These are phyloP conservation scores for Peribolospora kevripleyi DNA, from an alignment of 768 basidiomycete species.

Conservation along the genomic window DNA sequence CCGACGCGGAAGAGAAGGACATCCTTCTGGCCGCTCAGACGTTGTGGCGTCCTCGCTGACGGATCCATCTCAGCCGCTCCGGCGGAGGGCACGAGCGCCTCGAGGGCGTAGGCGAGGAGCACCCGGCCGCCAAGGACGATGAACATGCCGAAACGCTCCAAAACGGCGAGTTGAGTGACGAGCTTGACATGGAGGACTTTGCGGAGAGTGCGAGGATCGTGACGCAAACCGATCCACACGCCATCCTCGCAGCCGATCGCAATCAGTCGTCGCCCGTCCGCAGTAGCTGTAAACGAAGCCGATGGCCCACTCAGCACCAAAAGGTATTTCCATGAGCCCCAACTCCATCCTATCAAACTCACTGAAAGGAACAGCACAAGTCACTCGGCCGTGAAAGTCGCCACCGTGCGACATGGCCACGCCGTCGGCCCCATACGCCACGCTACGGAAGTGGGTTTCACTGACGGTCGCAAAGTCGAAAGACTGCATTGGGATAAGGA, in stretches of 20 bases:
- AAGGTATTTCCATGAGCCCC: too few relatives aligned
- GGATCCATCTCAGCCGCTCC: conserved; percentile 36
- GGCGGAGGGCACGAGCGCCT: conserved; percentile 77
- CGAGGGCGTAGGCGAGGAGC: conserved; percentile 53
- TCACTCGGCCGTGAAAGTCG: conserved; percentile 30
- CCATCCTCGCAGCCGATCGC: conserved; percentile 89
- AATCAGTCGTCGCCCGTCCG: conserved; percentile 62
- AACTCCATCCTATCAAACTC: conserved; percentile 5
- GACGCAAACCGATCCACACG: conserved; percentile 80
- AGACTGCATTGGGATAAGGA: too few relatives aligned
- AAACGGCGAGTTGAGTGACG: conserved; percentile 85
- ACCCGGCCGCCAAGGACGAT: conserved; percentile 68
- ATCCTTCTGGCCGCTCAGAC: conserved; percentile 68
- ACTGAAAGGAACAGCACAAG: conserved; percentile 87
- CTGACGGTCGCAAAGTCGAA: conserved; percentile 74
- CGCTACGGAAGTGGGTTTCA: conserved; percentile 51
- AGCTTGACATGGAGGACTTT: conserved; percentile 79
- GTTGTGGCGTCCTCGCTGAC: conserved; percentile 52
- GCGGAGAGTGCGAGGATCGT: conserved; percentile 68
- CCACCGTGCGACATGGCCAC: conserved; percentile 30
- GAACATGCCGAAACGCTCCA: conserved; percentile 91
- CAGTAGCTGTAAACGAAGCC: conserved; percentile 31
- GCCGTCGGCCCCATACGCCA: neutral
- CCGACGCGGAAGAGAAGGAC: conserved; percentile 93
- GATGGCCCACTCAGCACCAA: neutral